Base-by-base conservation (phyloP, 1,284 basidiomycete species). In the Heliocybe sulcata region DNA sequence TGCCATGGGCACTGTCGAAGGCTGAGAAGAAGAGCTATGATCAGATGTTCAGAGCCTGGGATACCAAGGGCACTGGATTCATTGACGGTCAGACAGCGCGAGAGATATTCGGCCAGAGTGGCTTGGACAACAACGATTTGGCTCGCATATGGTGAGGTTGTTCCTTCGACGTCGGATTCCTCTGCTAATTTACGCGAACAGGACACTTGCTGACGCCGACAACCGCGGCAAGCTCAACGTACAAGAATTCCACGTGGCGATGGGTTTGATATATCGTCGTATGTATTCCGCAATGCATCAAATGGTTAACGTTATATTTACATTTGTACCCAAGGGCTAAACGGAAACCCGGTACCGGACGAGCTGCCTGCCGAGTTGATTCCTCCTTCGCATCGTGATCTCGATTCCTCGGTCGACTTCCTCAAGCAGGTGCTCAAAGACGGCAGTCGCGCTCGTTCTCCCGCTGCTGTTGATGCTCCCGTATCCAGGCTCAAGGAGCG, bases 261-360 rank as follows among this genome's bases (percentile, higher is more conserved):
- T 99, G 96, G 95, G 92, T 57, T 77, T 99, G 55, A 98, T 99
- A 67, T 98, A 96, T 72, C 86, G 96, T 65, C 81, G 94, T 95
- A 71, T 63, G 89, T 81, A 10, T 42, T 26, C 20, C 20, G 10
- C 8, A 23, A 51, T 57, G 55, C 52, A 50, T n/a, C 47, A 50
- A 20, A 14, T 20, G 22, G 22, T 56, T 27, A 25, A 55, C 19
- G 25, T 26, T 50, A n/a, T 45, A 62, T 47, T 52, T 8, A 49
- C 27, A 14, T 23, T 12, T 4, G 6, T 22, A 29, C 23, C 8
- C 20, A 49, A 49, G 93, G 83, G 45, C 77, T 98, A 42, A 98
- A 97, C 67, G 96, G 97, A 9, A 96, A 94, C 69, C 82, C 87
- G 2, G 83, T 99, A 48, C 97, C 97, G 0, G 87, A 92, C 35